Evolutionary conservation across 73 alveolate species (phyloP).

Genomic region (Paramecium tetraurelia): DNA sequence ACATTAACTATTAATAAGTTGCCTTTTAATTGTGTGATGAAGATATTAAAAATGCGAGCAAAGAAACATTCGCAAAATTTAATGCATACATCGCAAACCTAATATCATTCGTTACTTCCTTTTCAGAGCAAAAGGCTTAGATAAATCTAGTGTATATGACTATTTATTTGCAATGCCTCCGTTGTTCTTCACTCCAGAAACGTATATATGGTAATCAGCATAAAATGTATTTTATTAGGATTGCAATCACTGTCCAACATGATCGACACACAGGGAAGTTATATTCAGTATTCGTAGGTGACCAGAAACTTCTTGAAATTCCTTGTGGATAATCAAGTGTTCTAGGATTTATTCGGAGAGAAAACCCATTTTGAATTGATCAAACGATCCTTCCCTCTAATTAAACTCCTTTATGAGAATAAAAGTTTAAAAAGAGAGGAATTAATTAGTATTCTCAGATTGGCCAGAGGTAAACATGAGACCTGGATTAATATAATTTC

Average conservation of each 20-base stretch:
- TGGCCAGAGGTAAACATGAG: conserved; percentile 35
- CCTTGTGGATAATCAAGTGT: background rate
- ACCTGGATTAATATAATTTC: background rate
- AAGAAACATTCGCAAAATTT: background rate
- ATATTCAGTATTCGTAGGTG: background rate
- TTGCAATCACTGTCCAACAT: background rate
- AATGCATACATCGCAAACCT: background rate
- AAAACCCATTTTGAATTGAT: conserved; percentile 36
- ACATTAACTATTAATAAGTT: background rate
- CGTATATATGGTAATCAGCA: background rate
- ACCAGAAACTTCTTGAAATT: background rate
- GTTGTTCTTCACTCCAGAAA: background rate
- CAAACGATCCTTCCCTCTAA: background rate
- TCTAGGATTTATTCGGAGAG: conserved; percentile 21
- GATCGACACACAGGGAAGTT: background rate
- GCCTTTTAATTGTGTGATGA: background rate
- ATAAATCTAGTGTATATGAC: background rate
- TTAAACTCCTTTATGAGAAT: background rate
- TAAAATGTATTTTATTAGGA: background rate
- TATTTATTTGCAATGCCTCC: background rate
- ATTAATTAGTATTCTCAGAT: background rate
- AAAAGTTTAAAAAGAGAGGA: background rate
- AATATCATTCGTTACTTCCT: background rate
- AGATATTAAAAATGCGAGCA: background rate
- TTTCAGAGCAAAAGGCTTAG: background rate